Evolutionary conservation across 2,329 filamentous ascomycete genomes (phyloP).

Genomic region (Thielaviopsis populi): DNA sequence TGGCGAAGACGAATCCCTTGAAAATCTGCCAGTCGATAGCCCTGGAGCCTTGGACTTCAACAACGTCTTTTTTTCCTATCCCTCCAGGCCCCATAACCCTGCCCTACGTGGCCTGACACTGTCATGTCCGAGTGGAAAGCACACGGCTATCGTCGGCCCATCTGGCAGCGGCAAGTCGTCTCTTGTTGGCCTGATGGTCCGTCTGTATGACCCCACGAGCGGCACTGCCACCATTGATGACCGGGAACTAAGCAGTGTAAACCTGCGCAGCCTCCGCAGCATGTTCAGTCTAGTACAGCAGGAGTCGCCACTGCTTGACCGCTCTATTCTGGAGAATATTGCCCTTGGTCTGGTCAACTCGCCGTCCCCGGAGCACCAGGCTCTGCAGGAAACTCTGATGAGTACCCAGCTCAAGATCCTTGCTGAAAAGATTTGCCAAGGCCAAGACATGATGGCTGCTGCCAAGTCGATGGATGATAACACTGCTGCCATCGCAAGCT

Average conservation of each 20-base stretch:
- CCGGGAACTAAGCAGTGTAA: conserved; percentile 32
- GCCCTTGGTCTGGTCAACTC: conserved; percentile 35
- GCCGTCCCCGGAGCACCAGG: conserved; percentile 25
- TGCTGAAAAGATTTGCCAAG: conserved; percentile 36
- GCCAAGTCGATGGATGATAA: conserved; percentile 30
- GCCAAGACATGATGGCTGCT: conserved; percentile 31
- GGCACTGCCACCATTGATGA: conserved; percentile 36
- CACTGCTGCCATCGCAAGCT: conserved; percentile 35
- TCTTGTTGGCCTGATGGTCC: conserved; percentile 37
- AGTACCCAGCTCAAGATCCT: conserved; percentile 35
- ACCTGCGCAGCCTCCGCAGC: conserved; percentile 30
- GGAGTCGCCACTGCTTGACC: conserved; percentile 30
- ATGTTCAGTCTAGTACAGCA: conserved; percentile 33
- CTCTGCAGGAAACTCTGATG: conserved; percentile 33
- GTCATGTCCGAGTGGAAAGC: conserved; percentile 33
- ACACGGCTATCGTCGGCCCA: conserved; percentile 43
- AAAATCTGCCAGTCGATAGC: conserved; percentile 2
- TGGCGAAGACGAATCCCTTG: conserved; percentile 22
- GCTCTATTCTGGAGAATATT: conserved; percentile 37
- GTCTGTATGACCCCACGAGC: conserved; percentile 41
- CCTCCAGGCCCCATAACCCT: conserved; percentile 28
- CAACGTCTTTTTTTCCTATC: conserved; percentile 32
- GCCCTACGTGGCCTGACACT: conserved; percentile 33
- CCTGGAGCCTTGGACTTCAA: conserved; percentile 32
- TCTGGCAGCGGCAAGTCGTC: conserved; percentile 45